Evolutionary conservation across 805 yeast species (phyloP), one percentile per base, ranked within the genome.

Genomic region (Pichia rugopelliculosa): DNA sequence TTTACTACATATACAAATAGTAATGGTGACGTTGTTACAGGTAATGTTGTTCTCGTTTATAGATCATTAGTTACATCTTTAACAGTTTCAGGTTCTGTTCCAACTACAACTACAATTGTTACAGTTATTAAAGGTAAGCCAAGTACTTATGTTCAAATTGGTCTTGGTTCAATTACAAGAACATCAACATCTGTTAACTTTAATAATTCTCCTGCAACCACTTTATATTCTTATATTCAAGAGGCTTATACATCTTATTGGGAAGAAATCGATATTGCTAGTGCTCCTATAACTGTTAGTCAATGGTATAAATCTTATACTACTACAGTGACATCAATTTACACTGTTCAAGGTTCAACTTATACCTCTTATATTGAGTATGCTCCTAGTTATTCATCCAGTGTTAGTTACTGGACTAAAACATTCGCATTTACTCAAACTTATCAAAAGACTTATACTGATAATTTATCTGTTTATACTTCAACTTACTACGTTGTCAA

Each of bases 351-450:
- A 6, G 46, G 44, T 4, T 3, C 18, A 21, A 40, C 36, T 2
- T 27, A 26, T 2, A 41, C 45, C 1, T 18, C n/a, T 5, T 23
- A 38, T 26, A 17, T 46, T 34, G 43, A 44, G 23, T 39, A 46
- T 18, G 42, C 45, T 38, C 53, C 50, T 23, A 34, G 46, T 4
- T 47, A 46, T 25, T 44, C 44, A 5, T 15, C 13, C 22, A 30
- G 46, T 21, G 44, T 44, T 26, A 26, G 18, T n/a, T 50, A 36
- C 21, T 44, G 53, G 50, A 18, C 26, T 11, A 50, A 34, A 38
- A 33, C 15, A 17, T 50, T 44, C 36, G 46, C 46, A 11, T 7
- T 22, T 8, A 50, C 50, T 1, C 3, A 21, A 11, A 47, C 50
- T 9, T 24, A 21, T 8, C 18, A 21, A 8, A 12, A 6, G 15